Percentiles rank a stretch among this genome's conserved stretches.
Evolutionary conservation across 495 filamentous ascomycete species (phyloP).

Genomic region (Endocarpon pusillum): DNA sequence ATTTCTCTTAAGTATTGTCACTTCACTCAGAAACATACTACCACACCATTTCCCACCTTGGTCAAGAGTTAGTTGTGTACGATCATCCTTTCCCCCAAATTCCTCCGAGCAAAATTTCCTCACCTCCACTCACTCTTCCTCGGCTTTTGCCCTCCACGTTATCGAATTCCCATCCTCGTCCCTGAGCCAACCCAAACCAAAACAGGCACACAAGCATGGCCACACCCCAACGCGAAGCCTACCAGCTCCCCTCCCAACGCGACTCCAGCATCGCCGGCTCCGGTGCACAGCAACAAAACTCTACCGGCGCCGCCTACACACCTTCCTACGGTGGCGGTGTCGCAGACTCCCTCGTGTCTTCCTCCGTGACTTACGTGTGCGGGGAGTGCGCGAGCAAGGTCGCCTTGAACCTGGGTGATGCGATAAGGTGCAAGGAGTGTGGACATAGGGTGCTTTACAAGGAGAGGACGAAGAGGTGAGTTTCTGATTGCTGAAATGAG

Average conservation of each 20-base stretch:
- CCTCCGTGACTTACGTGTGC: conserved; percentile 68
- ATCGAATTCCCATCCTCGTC: no score
- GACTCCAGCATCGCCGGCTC: background rate
- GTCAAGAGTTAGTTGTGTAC: no score
- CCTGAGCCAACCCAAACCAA: no score
- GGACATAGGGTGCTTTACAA: conserved; percentile 95
- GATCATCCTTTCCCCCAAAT: no score
- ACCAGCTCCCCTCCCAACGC: conserved; percentile 26
- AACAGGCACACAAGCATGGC: no score
- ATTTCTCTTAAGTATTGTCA: no score
- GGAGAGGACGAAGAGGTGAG: conserved; percentile 90
- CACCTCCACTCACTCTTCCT: no score
- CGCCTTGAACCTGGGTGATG: conserved; percentile 63
- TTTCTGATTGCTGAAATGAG: conserved; percentile 6
- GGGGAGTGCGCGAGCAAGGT: conserved; percentile 82
- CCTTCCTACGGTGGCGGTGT: conserved; percentile 21
- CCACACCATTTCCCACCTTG: no score
- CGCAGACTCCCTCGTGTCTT: conserved; percentile 17
- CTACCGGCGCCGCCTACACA: conserved; percentile 16
- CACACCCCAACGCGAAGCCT: conserved; percentile 23
- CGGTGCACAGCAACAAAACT: background rate
- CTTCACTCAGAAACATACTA: no score
- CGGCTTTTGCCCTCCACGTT: no score
- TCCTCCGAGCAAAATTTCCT: no score
- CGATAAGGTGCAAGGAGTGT: conserved; percentile 89